These are phyloP conservation scores for Lactifluus pinguis DNA, from an alignment of 768 basidiomycete species.

Conservation along the genomic window DNA sequence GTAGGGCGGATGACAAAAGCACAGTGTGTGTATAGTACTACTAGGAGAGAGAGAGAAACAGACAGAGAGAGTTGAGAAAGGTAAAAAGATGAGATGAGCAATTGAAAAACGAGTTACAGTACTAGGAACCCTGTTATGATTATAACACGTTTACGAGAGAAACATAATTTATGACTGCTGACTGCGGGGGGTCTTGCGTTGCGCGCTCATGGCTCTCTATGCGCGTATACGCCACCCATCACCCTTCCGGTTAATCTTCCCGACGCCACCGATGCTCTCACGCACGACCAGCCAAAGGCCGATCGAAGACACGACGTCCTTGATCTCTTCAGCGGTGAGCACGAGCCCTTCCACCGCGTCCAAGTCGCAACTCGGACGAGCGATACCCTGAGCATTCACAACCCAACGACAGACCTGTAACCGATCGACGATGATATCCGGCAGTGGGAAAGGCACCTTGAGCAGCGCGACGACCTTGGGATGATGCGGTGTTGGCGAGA, in stretches of 20 bases:
- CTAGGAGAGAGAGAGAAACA: background rate
- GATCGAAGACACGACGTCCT: slow-evolving; percentile 83
- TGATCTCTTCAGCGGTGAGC: slow-evolving; percentile 85
- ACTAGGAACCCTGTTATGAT: background rate
- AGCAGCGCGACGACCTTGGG: slow-evolving; percentile 89
- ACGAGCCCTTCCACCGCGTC: slow-evolving; percentile 37
- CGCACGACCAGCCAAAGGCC: slow-evolving; percentile 87
- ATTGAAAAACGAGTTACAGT: background rate
- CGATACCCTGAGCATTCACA: slow-evolving; percentile 29
- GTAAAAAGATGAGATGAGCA: background rate
- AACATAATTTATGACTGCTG: too few relatives aligned
- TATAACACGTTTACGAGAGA: background rate
- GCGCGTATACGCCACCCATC: slow-evolving; percentile 67
- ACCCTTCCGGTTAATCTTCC: too few relatives aligned
- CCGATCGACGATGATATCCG: slow-evolving; percentile 66
- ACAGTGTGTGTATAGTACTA: background rate
- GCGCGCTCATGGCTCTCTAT: slow-evolving; percentile 22
- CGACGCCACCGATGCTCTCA: slow-evolving; percentile 88
- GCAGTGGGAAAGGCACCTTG: slow-evolving; percentile 83
- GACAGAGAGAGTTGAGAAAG: background rate
- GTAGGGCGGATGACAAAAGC: background rate
- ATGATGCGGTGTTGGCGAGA: slow-evolving; percentile 91
- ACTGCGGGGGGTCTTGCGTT: too few relatives aligned
- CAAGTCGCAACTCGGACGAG: slow-evolving; percentile 19
- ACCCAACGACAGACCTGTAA: slow-evolving; percentile 45